These are phyloP conservation scores for Cnidoscolus chayamansa DNA, from an alignment of 441 rosid genomes.

Conservation along the genomic window DNA sequence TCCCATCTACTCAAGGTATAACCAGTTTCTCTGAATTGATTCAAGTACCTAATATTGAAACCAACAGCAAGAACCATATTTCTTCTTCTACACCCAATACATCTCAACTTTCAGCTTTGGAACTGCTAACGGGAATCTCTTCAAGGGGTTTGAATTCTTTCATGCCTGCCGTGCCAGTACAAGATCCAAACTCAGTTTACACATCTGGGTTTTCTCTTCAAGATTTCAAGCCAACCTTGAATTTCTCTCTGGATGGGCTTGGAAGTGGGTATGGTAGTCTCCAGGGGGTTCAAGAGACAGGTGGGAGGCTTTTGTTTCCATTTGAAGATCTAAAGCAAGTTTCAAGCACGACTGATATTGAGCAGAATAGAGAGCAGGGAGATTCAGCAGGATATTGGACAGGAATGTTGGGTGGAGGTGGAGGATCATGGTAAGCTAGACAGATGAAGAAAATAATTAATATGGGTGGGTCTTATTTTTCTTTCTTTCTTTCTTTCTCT, in stretches of 20 bases:
- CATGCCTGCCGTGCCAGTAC: slow-evolving; percentile 44
- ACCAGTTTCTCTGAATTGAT: slow-evolving; percentile 55
- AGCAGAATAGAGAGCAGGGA: slow-evolving; percentile 48
- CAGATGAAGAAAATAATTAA: slow-evolving; percentile 13
- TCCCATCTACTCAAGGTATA: slow-evolving; percentile 47
- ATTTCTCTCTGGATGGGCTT: slow-evolving; percentile 66
- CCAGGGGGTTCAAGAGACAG: slow-evolving; percentile 42
- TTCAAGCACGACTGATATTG: slow-evolving; percentile 38
- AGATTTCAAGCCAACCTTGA: slow-evolving; percentile 69
- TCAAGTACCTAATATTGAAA: slow-evolving; percentile 39
- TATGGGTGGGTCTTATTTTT: slow-evolving; percentile 7
- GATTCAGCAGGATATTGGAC: slow-evolving; percentile 79
- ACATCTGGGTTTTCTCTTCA: slow-evolving; percentile 54
- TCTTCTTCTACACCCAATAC: slow-evolving; percentile 28
- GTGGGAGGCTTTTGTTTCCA: slow-evolving; percentile 66
- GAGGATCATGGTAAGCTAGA: slow-evolving; percentile 62
- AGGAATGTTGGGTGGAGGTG: slow-evolving; percentile 64
- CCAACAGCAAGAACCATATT: slow-evolving; percentile 34
- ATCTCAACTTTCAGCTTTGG: slow-evolving; percentile 45
- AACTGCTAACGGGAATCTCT: slow-evolving; percentile 56
- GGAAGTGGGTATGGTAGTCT: slow-evolving; percentile 52
- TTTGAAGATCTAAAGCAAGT: slow-evolving; percentile 80
- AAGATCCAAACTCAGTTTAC: slow-evolving; percentile 47
- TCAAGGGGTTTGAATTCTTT: slow-evolving; percentile 51
- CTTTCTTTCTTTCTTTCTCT: not conserved